These are phyloP conservation scores for Cladophialophora carrionii DNA, from an alignment of 2,329 filamentous ascomycete genomes.

Conservation along the genomic window DNA sequence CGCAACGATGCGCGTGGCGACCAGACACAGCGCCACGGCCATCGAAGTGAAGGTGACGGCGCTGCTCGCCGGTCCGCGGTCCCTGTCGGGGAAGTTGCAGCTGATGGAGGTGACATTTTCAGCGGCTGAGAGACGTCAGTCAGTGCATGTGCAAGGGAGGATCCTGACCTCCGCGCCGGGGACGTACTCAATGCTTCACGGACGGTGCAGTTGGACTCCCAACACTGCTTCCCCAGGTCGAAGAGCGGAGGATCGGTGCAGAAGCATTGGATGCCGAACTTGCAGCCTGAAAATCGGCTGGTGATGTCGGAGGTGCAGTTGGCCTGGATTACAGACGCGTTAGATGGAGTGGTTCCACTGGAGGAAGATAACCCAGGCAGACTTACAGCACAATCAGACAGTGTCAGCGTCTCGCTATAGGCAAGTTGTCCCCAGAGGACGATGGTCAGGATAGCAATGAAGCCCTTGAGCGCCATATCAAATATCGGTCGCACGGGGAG, in stretches of 20 bases:
- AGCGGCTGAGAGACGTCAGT: slow-evolving; percentile 16
- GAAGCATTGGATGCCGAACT: slow-evolving; percentile 25
- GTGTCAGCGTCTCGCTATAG: slow-evolving; percentile 5
- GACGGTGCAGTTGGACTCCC: slow-evolving; percentile 24
- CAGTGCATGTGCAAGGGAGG: neutral
- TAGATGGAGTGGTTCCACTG: neutral
- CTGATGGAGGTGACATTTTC: slow-evolving; percentile 25
- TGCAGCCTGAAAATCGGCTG: slow-evolving; percentile 15
- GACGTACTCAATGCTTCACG: slow-evolving; percentile 24
- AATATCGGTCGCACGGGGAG: neutral
- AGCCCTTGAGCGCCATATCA: slow-evolving; percentile 1
- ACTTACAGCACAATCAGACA: slow-evolving; percentile 22
- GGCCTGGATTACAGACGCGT: neutral
- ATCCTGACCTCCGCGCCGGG: neutral
- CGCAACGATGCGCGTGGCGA: slow-evolving; percentile 16
- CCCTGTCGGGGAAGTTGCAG: slow-evolving; percentile 21
- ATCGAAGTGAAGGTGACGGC: slow-evolving; percentile 28
- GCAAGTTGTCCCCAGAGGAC: neutral
- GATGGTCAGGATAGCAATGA: neutral
- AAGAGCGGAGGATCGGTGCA: slow-evolving; percentile 17
- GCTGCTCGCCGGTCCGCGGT: slow-evolving; percentile 19
- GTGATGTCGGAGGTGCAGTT: slow-evolving; percentile 19
- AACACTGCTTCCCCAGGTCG: slow-evolving; percentile 19
- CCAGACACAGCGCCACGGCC: slow-evolving; percentile 21
- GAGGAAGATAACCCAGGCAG: neutral